Evolutionary conservation across 108 stramenopile species (phyloP), one percentile per base, ranked within the genome.

Genomic region (Asterionellopsis glacialis): DNA sequence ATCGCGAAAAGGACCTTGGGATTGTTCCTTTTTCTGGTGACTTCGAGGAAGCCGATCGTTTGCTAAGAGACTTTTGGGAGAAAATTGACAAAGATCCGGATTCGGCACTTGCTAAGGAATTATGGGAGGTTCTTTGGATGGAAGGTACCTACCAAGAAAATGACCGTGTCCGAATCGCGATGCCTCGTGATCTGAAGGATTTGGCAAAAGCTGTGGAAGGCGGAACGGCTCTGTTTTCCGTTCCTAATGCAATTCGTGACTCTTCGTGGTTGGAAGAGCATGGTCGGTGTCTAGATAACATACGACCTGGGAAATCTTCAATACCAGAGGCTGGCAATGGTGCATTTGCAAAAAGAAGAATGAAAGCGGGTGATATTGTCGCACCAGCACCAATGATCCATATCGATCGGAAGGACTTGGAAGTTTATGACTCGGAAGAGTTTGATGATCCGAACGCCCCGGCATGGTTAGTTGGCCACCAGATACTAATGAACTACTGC

Each of bases 221-320:
- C 19, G 63, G 28, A 63, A 68, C 49, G 41, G 70, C 67, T 67
- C 64, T 58, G 50, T 38, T 13, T 7, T 54, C 49, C 12, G 45
- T 49, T 52, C 73, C 51, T 49, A 57, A 67, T 42, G 41, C 12
- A 27, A 57, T 55, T 58, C 52, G 53, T 23, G 53, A 11, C 45
- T 10, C 71, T 15, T 72, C 72, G 13, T 79, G 74, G 59, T 51
- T 86, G 43, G 57, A 74, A 27, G 60, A 69, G 41, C 62, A 84
- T 57, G 88, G 83, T 15, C 58, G 73, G 54, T 90, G 88, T 48
- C 61, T 90, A 69, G 85, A 90, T 76, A 90, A 87, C 53, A 75
- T 87, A 40, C 70, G 72, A 6, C 41, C 38, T 40, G 51, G 51
- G 3, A 19, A 40, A 6, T 23, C 19, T 55, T 45, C 38, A 23